These are phyloP conservation scores for Aspergillus sp. DNA, from an alignment of 2,329 filamentous ascomycete species.

Conservation along the genomic window DNA sequence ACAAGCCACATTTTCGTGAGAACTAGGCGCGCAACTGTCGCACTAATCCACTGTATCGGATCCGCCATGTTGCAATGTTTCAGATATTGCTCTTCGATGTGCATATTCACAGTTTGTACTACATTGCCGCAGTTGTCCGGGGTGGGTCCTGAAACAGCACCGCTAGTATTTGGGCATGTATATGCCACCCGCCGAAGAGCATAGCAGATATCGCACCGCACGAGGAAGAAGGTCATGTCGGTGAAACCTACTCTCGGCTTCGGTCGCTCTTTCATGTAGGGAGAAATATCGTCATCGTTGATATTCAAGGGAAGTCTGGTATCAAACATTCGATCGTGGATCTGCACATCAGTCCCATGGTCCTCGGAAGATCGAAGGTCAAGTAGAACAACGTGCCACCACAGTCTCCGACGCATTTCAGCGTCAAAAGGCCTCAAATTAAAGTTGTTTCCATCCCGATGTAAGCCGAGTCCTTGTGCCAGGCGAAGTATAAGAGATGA, in stretches of 20 bases:
- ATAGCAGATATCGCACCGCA: conserved; percentile 55
- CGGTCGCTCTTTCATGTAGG: conserved; percentile 50
- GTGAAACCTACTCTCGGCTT: conserved; percentile 52
- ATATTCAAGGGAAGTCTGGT: conserved; percentile 52
- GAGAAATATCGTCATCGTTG: conserved; percentile 52
- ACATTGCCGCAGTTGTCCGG: conserved; percentile 43
- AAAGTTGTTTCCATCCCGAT: conserved; percentile 52
- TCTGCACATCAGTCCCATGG: conserved; percentile 48
- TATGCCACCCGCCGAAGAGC: conserved; percentile 42
- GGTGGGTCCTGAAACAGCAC: conserved; percentile 14
- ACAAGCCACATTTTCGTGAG: conserved; percentile 77
- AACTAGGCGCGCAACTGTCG: conserved; percentile 68
- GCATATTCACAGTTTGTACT: conserved; percentile 54
- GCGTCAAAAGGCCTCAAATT: conserved; percentile 50
- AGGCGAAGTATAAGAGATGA: conserved; percentile 43
- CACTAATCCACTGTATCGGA: conserved; percentile 66
- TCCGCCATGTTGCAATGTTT: conserved; percentile 52
- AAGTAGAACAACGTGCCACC: conserved; percentile 51
- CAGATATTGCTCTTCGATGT: conserved; percentile 58
- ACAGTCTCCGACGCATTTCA: conserved; percentile 53
- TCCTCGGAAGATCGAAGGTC: conserved; percentile 52
- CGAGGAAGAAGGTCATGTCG: conserved; percentile 53
- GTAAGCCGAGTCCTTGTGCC: conserved; percentile 49
- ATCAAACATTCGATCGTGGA: conserved; percentile 47
- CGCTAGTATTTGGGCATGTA: conserved; percentile 30